These are phyloP conservation scores for Zanthoxylum bungeanum DNA, from an alignment of 345 rosid species.

Conservation along the genomic window DNA sequence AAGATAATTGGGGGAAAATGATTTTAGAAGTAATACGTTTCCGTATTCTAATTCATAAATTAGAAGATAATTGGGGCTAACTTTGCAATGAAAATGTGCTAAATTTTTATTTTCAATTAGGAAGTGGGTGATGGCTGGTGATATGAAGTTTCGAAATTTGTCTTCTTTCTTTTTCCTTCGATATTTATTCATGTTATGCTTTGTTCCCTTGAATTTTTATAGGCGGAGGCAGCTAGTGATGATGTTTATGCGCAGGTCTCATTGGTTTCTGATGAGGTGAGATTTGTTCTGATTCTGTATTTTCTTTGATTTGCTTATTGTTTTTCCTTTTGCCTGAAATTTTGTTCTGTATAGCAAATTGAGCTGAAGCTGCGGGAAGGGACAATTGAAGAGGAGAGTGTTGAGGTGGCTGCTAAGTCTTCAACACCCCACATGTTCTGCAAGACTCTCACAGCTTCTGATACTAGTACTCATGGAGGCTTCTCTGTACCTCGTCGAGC, in stretches of 20 bases:
- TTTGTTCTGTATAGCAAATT: conserved; percentile 33
- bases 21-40: not conserved
- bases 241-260: conserved; percentile 95
- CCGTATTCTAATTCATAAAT: not conserved
- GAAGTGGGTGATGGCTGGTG: not conserved
- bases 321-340: not conserved
- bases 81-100: not conserved
- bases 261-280: conserved; percentile 81
- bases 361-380: conserved; percentile 58
- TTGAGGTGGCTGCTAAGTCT: conserved; percentile 54
- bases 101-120: not conserved
- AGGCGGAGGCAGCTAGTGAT: conserved; percentile 93
- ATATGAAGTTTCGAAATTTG: conserved; percentile 1
- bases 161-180: not conserved
- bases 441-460: conserved; percentile 98
- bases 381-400: conserved; percentile 51
- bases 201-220: conserved; percentile 13
- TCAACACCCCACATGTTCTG: conserved; percentile 95
- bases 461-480: conserved; percentile 99
- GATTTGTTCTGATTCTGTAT: conserved; percentile 19
- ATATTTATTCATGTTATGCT: not conserved
- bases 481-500: conserved; percentile 99
- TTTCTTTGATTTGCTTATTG: conserved; percentile 1
- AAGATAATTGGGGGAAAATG: conserved; percentile 10
- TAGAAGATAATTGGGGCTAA: not conserved